Evolutionary conservation across 208 protist species (phyloP).

Genomic region (Spongospora subterranea): DNA sequence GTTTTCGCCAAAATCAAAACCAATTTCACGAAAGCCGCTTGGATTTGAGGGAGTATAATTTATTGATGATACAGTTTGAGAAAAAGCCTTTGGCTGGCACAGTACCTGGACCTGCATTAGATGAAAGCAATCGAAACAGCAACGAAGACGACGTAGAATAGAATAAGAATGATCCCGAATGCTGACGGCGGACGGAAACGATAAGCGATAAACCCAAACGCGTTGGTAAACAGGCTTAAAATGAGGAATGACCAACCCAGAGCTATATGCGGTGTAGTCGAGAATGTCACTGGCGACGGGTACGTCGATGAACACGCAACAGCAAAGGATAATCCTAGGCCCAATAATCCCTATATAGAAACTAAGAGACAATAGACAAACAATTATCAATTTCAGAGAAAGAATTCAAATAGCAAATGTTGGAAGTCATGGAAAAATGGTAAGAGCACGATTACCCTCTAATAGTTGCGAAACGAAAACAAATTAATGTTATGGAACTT

Average conservation of each 20-base stretch:
- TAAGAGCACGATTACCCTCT: background rate
- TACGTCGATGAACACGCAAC: background rate
- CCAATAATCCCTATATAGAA: background rate
- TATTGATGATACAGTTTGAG: too few species aligned
- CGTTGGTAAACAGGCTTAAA: background rate
- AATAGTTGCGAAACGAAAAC: background rate
- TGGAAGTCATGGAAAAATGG: background rate
- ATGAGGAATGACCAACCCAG: constrained; percentile 25
- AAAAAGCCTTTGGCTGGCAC: too few species aligned
- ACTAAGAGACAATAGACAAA: too few species aligned
- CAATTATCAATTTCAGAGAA: background rate
- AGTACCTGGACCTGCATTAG: too few species aligned
- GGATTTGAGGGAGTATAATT: too few species aligned
- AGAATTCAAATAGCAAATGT: background rate
- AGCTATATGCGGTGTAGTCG: background rate
- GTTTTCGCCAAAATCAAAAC: too few species aligned
- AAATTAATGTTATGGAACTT: background rate
- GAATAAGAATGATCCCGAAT: background rate
- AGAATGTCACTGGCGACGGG: background rate
- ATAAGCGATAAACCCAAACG: background rate
- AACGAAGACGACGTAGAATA: background rate
- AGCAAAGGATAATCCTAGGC: background rate
- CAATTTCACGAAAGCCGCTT: too few species aligned
- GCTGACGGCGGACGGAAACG: background rate
- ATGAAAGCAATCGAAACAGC: too few species aligned